phyloP scores from a whole-genome alignment of 441 rosid species.

The Bruguiera hainesii region DNA sequence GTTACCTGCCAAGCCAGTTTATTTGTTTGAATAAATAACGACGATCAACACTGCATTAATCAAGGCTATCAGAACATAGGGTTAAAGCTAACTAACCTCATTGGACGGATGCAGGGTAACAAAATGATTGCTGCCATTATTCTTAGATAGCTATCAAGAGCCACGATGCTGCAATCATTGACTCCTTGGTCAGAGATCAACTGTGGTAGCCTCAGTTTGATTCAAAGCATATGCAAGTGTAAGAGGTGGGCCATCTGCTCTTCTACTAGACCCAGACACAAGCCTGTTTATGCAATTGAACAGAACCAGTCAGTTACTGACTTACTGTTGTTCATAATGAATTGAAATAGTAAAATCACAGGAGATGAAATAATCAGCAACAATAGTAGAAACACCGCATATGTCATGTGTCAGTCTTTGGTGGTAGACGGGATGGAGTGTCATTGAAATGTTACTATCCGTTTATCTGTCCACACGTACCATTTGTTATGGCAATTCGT shows the following conservation, averaged over 20 bases:
- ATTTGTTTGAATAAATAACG: too few species aligned
- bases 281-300: slow-evolving; percentile 5
- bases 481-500: too few species aligned
- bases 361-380: slow-evolving; percentile 15
- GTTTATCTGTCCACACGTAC: neutral
- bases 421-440: neutral
- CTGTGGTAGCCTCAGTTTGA: neutral
- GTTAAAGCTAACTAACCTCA: too few species aligned
- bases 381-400: slow-evolving; percentile 17
- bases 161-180: slow-evolving; percentile 28
- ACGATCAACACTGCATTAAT: too few species aligned
- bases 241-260: slow-evolving; percentile 13
- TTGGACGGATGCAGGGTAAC: slow-evolving; percentile 10
- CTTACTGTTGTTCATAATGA: slow-evolving; percentile 9
- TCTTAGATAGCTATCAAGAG: slow-evolving; percentile 9
- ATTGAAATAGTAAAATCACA: slow-evolving; percentile 4
- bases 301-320: neutral
- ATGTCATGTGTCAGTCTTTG: too few species aligned
- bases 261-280: neutral
- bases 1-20: too few species aligned
- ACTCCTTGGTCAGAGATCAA: slow-evolving; percentile 17
- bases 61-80: too few species aligned
- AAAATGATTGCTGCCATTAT: slow-evolving; percentile 24
- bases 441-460: neutral
- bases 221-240: neutral